Percentiles rank a stretch among this genome's conserved stretches.
phyloP scores from a whole-genome alignment of 371 early-diverging fungal species.

The Mortierella sp. region DNA sequence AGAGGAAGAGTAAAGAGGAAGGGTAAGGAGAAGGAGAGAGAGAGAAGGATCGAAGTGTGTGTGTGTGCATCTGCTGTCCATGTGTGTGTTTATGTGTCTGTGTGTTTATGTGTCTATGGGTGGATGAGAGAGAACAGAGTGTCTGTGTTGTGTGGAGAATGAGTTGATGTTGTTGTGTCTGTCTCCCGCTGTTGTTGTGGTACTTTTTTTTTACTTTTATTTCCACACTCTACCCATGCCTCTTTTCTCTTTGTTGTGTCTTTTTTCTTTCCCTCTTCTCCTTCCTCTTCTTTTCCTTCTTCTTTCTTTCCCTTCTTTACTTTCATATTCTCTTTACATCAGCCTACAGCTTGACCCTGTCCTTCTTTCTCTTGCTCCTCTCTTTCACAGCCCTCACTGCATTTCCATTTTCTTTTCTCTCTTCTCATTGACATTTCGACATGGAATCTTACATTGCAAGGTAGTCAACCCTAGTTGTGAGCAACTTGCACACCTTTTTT shows the following conservation, averaged over 20 bases:
- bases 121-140: too few relatives aligned
- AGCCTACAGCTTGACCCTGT: not conserved
- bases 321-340: not conserved
- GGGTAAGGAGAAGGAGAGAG: not conserved
- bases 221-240: not conserved
- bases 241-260: not conserved
- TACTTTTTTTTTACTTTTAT: not conserved
- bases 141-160: too few relatives aligned
- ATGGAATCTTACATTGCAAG: slow-evolving; percentile 57
- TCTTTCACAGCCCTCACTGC: not conserved
- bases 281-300: not conserved
- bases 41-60: not conserved
- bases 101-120: too few relatives aligned
- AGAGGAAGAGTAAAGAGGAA: not conserved
- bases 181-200: not conserved
- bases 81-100: too few relatives aligned
- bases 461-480: slow-evolving; percentile 6
- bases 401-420: not conserved
- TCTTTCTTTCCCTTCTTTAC: not conserved
- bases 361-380: not conserved
- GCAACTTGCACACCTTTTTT: not conserved
- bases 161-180: not conserved
- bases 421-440: not conserved
- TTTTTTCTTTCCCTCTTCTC: not conserved
- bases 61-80: not conserved